Conservation (phyloP, 306 rosid genomes). For the Erythrophleum fordii region DNA sequence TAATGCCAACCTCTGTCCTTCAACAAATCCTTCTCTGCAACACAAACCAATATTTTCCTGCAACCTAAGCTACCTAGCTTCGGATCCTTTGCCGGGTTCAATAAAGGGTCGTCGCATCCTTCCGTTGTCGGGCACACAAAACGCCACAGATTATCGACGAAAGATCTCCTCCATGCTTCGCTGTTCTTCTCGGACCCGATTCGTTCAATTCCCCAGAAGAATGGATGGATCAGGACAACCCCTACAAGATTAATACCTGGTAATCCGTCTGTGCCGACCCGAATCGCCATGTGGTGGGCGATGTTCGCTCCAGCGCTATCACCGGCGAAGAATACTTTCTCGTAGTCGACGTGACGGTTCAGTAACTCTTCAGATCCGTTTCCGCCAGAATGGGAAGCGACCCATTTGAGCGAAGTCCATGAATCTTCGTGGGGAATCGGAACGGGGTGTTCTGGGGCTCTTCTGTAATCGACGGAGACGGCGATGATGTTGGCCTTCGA, state of each 20-base stretch:
- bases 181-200: not conserved
- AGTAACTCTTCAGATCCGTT: no score
- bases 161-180: not conserved
- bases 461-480: not conserved
- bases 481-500: no score
- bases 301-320: constrained; percentile 19
- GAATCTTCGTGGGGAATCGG: constrained; percentile 12
- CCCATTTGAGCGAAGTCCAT: not conserved
- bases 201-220: constrained; percentile 29
- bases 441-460: constrained; percentile 10
- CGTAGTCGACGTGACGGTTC: no score
- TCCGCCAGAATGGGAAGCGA: no score
- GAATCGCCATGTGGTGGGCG: constrained; percentile 13
- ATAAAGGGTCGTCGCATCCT: constrained; percentile 37
- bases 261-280: not conserved
- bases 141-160: not conserved
- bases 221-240: constrained; percentile 4
- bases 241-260: not conserved
- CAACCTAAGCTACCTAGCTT: constrained; percentile 34
- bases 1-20: constrained; percentile 46
- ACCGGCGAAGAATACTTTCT: no score
- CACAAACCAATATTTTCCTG: constrained; percentile 43
- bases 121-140: not conserved
- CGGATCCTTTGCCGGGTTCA: constrained; percentile 44
- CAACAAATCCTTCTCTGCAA: constrained; percentile 49